Conservation (phyloP, 2,329 filamentous ascomycete genomes). For the Dendrostoma leiphaemia region DNA sequence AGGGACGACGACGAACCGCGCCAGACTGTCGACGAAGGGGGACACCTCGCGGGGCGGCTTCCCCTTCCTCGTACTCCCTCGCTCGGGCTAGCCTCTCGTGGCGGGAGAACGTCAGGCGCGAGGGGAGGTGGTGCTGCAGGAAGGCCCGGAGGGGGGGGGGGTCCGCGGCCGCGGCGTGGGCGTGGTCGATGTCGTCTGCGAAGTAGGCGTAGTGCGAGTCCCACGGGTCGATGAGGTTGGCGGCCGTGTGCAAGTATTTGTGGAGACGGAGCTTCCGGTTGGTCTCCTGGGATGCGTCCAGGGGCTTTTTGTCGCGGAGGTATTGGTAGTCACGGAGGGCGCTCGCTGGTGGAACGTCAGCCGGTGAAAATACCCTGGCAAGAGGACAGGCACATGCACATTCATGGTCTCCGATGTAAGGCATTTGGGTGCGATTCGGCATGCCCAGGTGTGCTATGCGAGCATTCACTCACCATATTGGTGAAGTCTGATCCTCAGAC, state of each 20-base stretch:
- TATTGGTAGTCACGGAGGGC: constrained; percentile 10
- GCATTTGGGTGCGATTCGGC: not conserved
- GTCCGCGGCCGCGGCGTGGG: not conserved
- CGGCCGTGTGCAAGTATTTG: constrained; percentile 7
- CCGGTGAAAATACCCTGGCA: too few relatives aligned
- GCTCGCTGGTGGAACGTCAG: not conserved
- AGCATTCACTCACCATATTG: not conserved
- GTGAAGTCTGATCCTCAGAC: not conserved
- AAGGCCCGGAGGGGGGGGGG: not conserved
- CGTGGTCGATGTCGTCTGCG: not conserved
- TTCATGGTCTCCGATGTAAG: not conserved
- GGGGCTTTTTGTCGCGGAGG: not conserved
- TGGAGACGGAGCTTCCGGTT: constrained; percentile 11
- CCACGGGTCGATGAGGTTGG: constrained; percentile 9
- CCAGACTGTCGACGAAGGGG: constrained; percentile 15
- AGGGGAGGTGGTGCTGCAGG: constrained; percentile 1
- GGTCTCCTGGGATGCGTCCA: not conserved
- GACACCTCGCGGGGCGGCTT: constrained; percentile 1
- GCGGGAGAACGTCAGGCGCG: not conserved
- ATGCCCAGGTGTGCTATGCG: not conserved
- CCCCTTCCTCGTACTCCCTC: not conserved
- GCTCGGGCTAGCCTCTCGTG: not conserved
- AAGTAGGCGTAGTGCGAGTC: constrained; percentile 14
- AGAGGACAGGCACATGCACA: too few relatives aligned
- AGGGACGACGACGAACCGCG: constrained; percentile 18